Conservation (phyloP, 1,284 basidiomycete species). For the Marasmius fiardii region DNA sequence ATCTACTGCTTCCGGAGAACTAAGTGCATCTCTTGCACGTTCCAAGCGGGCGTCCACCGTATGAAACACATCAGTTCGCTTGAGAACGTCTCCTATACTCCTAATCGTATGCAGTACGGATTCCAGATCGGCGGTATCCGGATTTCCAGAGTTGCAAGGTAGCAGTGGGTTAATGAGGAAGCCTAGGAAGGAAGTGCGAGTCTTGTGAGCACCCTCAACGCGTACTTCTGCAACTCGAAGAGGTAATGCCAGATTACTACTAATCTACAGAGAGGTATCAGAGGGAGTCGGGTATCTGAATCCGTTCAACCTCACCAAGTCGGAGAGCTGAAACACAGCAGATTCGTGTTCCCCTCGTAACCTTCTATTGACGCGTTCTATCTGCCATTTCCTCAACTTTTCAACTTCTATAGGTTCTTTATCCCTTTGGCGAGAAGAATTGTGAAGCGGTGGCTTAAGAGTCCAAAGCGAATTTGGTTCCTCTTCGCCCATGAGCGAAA, state of each 20-base stretch:
- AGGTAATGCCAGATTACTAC: constrained; percentile 62
- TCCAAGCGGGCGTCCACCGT: constrained; percentile 74
- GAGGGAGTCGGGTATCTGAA: neutral
- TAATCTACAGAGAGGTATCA: constrained; percentile 45
- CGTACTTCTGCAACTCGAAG: constrained; percentile 48
- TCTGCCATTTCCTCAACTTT: constrained; percentile 56
- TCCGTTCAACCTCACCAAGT: constrained; percentile 53
- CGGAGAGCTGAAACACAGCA: constrained; percentile 61
- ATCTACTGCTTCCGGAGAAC: constrained; percentile 76
- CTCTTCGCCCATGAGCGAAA: constrained; percentile 5
- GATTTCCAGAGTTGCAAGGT: constrained; percentile 15
- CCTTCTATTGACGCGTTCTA: constrained; percentile 55
- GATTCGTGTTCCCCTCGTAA: constrained; percentile 78
- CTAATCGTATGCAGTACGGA: constrained; percentile 69
- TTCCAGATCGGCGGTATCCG: constrained; percentile 40
- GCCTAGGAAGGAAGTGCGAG: constrained; percentile 78
- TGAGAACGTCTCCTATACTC: constrained; percentile 59
- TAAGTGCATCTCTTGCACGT: constrained; percentile 52
- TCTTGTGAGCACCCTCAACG: constrained; percentile 73
- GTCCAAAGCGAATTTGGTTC: constrained; percentile 14
- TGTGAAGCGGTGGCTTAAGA: constrained; percentile 48
- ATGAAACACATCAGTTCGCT: constrained; percentile 74
- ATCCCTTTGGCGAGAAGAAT: constrained; percentile 50
- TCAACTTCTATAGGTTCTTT: constrained; percentile 51
- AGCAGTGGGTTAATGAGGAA: constrained; percentile 71